These are phyloP conservation scores for Sarocladium strictum DNA, from an alignment of 2,329 filamentous ascomycete genomes.

Conservation along the genomic window DNA sequence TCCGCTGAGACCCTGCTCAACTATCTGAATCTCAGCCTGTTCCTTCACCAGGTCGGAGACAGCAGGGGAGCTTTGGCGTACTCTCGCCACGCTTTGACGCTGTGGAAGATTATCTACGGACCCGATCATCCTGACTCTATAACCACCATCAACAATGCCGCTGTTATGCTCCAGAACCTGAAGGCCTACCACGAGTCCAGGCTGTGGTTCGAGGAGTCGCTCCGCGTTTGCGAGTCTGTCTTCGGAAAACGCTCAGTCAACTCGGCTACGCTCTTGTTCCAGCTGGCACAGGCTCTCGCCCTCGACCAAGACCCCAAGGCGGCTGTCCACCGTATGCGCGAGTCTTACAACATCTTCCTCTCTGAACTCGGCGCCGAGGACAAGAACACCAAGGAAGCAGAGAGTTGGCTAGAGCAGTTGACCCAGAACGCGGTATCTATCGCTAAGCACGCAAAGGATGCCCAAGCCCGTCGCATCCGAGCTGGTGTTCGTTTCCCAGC, in stretches of 20 bases:
- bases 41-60: slow-evolving; percentile 87
- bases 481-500: slow-evolving; percentile 61
- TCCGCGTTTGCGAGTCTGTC: slow-evolving; percentile 81
- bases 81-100: slow-evolving; percentile 83
- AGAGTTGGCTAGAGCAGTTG: slow-evolving; percentile 92
- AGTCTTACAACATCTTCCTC: slow-evolving; percentile 95
- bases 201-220: slow-evolving; percentile 92
- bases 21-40: slow-evolving; percentile 92
- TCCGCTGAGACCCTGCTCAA: slow-evolving; percentile 89
- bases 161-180: slow-evolving; percentile 94
- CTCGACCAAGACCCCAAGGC: slow-evolving; percentile 93
- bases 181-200: slow-evolving; percentile 94
- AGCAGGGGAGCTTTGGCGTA: slow-evolving; percentile 83
- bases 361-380: slow-evolving; percentile 80
- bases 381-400: slow-evolving; percentile 96
- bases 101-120: slow-evolving; percentile 98
- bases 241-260: slow-evolving; percentile 89
- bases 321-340: slow-evolving; percentile 88
- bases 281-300: slow-evolving; percentile 90
- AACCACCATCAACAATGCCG: slow-evolving; percentile 97
- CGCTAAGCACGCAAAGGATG: slow-evolving; percentile 86
- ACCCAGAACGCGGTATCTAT: slow-evolving; percentile 93
- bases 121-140: slow-evolving; percentile 93
- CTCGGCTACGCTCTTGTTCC: slow-evolving; percentile 91
- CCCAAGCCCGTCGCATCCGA: slow-evolving; percentile 67